These are phyloP conservation scores for Fusarium chuoi DNA, from an alignment of 2,329 filamentous ascomycete species.

Conservation along the genomic window DNA sequence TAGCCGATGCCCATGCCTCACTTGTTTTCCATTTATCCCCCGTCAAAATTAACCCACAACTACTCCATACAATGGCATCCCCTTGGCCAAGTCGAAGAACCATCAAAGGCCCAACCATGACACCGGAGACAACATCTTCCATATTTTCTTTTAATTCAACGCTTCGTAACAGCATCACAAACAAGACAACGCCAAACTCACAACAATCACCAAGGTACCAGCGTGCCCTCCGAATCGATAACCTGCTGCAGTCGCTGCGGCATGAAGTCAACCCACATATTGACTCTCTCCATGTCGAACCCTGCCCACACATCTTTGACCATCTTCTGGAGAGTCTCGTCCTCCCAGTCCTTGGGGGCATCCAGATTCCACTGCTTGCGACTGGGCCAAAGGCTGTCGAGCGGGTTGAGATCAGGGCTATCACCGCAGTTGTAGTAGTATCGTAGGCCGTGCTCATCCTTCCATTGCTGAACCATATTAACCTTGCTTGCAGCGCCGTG, in stretches of 20 bases:
- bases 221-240: constrained; percentile 45
- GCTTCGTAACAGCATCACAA: constrained; percentile 17
- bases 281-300: constrained; percentile 47
- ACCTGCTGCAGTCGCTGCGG: constrained; percentile 48
- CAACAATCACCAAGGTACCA: constrained; percentile 48
- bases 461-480: constrained; percentile 51
- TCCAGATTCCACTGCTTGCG: constrained; percentile 49
- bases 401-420: constrained; percentile 51
- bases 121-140: background rate
- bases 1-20: background rate
- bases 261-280: constrained; percentile 53
- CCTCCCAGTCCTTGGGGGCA: constrained; percentile 48
- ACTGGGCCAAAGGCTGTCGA: constrained; percentile 50
- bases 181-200: constrained; percentile 16
- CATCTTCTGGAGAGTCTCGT: constrained; percentile 47
- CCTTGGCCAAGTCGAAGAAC: background rate
- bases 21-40: background rate
- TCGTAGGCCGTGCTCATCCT: constrained; percentile 47
- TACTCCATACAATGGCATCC: background rate
- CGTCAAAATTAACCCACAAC: background rate
- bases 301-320: constrained; percentile 46
- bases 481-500: constrained; percentile 51
- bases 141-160: constrained; percentile 2
- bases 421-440: constrained; percentile 52
- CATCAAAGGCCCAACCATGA: background rate